Conservation (phyloP, 495 filamentous ascomycete genomes). For the Chaetomium fimeti region DNA sequence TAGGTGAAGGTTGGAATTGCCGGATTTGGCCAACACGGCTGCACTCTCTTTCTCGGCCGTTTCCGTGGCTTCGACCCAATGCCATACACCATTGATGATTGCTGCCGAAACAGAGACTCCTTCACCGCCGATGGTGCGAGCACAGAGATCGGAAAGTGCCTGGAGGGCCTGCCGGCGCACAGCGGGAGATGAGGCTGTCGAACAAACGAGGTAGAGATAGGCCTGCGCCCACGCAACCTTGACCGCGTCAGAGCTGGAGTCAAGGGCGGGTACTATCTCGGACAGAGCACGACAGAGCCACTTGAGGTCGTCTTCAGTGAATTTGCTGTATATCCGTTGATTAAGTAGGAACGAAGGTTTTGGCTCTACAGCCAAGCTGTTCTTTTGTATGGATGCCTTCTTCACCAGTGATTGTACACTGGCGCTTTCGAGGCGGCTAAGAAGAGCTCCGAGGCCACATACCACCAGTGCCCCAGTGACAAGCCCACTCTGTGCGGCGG, state of each 20-base stretch:
- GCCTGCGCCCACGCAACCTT: slow-evolving; percentile 72
- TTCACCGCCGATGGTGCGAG: slow-evolving; percentile 45
- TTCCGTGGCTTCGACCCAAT: slow-evolving; percentile 67
- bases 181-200: slow-evolving; percentile 53
- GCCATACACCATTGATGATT: slow-evolving; percentile 74
- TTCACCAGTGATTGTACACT: slow-evolving; percentile 49
- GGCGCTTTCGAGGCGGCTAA: slow-evolving; percentile 43
- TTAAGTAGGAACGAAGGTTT: slow-evolving; percentile 87
- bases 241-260: slow-evolving; percentile 31
- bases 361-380: slow-evolving; percentile 61
- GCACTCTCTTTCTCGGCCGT: slow-evolving; percentile 73
- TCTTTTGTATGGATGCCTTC: slow-evolving; percentile 59
- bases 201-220: slow-evolving; percentile 74
- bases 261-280: slow-evolving; percentile 51
- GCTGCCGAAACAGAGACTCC: slow-evolving; percentile 47
- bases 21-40: slow-evolving; percentile 65
- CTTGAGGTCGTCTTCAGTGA: slow-evolving; percentile 68
- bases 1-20: slow-evolving; percentile 55
- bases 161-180: slow-evolving; percentile 59
- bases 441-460: slow-evolving; percentile 58
- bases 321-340: slow-evolving; percentile 75
- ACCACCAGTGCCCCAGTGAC: slow-evolving; percentile 71
- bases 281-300: slow-evolving; percentile 74
- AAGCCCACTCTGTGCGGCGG: slow-evolving; percentile 73
- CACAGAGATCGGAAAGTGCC: slow-evolving; percentile 59